A percentile compares a stretch with the other conserved stretches of the same genome.
Conservation (phyloP, 331 rosid species). For the Rhamnella rubrinervis region DNA sequence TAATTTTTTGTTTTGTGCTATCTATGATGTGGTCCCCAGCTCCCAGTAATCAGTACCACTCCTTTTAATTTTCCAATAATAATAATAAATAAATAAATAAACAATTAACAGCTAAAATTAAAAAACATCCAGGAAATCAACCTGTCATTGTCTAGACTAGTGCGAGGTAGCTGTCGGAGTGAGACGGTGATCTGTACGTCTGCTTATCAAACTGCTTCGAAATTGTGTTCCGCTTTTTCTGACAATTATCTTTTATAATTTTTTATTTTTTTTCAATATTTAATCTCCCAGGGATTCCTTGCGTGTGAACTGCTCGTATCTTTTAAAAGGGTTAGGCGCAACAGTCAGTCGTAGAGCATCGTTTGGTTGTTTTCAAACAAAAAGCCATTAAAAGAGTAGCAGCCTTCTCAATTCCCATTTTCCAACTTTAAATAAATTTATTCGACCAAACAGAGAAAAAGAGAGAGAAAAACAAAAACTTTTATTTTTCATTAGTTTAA, state of each 20-base stretch:
- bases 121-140: slow-evolving; percentile 8
- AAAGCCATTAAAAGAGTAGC: too few species aligned
- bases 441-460: too few species aligned
- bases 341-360: too few species aligned
- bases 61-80: not conserved
- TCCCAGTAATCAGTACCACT: not conserved
- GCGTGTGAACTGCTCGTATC: not conserved
- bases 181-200: accelerated
- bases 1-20: not conserved
- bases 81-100: not conserved
- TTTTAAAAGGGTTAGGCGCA: not conserved
- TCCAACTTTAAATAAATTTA: too few species aligned
- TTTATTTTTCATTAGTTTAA: too few species aligned
- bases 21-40: not conserved
- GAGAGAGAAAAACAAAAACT: too few species aligned
- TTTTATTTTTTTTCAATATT: not conserved
- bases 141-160: slow-evolving; percentile 18
- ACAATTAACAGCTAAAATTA: not conserved
- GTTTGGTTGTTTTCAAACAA: too few species aligned
- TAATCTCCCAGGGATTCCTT: not conserved
- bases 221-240: slow-evolving; percentile 26
- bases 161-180: slow-evolving; percentile 34
- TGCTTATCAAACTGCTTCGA: slow-evolving; percentile 19
- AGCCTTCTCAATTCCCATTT: too few species aligned
- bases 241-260: not conserved